Base-by-base conservation (phyloP, 73 alveolate species). In the Symbiodinium natans region DNA sequence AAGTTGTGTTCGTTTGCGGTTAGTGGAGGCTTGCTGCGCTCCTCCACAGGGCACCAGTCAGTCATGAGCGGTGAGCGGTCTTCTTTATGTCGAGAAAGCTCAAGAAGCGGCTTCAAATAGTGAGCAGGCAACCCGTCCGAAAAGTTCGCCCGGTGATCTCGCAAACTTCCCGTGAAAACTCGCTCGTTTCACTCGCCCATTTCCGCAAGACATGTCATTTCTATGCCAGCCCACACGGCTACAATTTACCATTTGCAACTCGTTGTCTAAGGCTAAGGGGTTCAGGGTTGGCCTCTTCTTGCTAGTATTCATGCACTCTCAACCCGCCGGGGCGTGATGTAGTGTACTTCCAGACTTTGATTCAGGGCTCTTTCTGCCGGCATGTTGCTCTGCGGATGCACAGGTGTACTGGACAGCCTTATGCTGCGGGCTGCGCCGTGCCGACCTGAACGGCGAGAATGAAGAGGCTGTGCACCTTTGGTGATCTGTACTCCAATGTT, bases 351-450 rank as follows among this genome's bases (percentile, higher is more conserved):
- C 68, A 48, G 13, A 52, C 27, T 27, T 17, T 52, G 71, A 13
- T 21, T 21, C 25, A 10, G 68, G 13, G 68, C 68, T 52, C 68
- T 17, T 52, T 52, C 71, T 52, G 71, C n/a, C 71, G 71, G 71
- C n/a, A 52, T 52, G 71, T 52, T 6, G 71, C 31, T 23, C 1
- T 52, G 17, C 31, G 23, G 31, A 63, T 41, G 83, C 36, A 34
- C 39, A 90, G 97, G 80, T 90, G 89, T 90, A 90, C 88, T 90
- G 97, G 97, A 90, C 97, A 19, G 97, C 97, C n/a, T 89, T 71
- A 3, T 90, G 88, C 54, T 68, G 97, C 40, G 97, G 97, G 31
- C 83, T 90, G 13, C 97, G 97, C 54, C 43, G 97, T 6, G 97
- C 97, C 9, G 97, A 90, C 36, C 77, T 90, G 27, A 42, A 90